phyloP scores from a whole-genome alignment of 805 yeast genomes.

The Candida takata region DNA sequence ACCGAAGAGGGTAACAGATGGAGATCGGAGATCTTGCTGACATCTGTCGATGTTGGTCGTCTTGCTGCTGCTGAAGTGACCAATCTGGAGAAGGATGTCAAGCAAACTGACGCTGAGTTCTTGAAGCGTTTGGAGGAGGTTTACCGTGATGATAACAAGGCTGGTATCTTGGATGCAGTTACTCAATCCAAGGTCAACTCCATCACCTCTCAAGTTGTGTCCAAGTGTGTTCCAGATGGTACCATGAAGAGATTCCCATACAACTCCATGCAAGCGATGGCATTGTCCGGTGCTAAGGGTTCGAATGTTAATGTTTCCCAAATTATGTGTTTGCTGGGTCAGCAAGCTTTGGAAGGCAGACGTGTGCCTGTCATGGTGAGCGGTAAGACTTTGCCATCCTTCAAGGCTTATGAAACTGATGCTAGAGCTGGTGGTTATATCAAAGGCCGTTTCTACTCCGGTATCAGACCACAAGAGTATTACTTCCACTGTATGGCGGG shows the following conservation, averaged over 20 bases:
- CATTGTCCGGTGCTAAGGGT: slow-evolving; percentile 98
- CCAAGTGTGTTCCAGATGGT: slow-evolving; percentile 92
- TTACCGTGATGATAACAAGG: slow-evolving; percentile 84
- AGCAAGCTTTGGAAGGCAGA: slow-evolving; percentile 98
- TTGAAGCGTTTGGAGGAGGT: slow-evolving; percentile 88
- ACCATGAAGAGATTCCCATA: slow-evolving; percentile 93
- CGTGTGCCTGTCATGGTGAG: slow-evolving; percentile 99
- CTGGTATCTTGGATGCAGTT: slow-evolving; percentile 92
- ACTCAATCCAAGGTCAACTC: slow-evolving; percentile 88
- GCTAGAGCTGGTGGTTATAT: slow-evolving; percentile 99
- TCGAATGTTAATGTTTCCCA: slow-evolving; percentile 97
- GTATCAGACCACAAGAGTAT: slow-evolving; percentile 96
- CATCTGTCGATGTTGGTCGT: slow-evolving; percentile 78
- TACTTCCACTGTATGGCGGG: slow-evolving; percentile 99
- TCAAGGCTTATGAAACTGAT: slow-evolving; percentile 93
- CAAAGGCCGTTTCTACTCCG: slow-evolving; percentile 94
- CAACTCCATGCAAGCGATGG: slow-evolving; percentile 98
- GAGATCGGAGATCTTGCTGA: slow-evolving; percentile 77
- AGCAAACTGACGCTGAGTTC: slow-evolving; percentile 64
- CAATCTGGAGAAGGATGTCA: slow-evolving; percentile 51
- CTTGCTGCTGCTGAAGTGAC: slow-evolving; percentile 93
- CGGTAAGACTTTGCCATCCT: slow-evolving; percentile 95
- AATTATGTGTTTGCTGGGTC: slow-evolving; percentile 98
- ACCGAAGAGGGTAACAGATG: slow-evolving; percentile 86
- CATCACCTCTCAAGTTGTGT: slow-evolving; percentile 90